Base-by-base conservation (phyloP, 2,329 filamentous ascomycete species). In the Penicillium sp. region DNA sequence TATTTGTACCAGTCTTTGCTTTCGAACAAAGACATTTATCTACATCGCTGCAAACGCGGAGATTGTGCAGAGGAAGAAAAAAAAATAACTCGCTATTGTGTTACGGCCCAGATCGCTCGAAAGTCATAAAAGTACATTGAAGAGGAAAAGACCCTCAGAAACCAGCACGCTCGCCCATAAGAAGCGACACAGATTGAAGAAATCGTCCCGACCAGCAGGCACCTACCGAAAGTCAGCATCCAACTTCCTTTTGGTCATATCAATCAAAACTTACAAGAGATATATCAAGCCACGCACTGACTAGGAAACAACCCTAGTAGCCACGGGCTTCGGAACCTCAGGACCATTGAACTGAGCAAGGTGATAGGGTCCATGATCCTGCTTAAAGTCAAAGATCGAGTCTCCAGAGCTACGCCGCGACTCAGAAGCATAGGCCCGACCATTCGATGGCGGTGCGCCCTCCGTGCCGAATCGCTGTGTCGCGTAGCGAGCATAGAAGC, bases 371-470 rank as follows among this genome's bases (percentile, higher is more conserved):
- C 48, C 48, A 17, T 47, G 38, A 17, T 51, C 48, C 24, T 51
- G 43, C 38, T 51, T 51, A n/a, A 47, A 47, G 35, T 51, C 48
- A 34, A 32, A 51, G 15, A 51, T 21, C 10, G 48, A 51, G 0
- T 51, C 48, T 8, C 12, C 43, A 0, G 48, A 51, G 19, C 31
- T 41, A 4, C 43, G 48, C 4, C 43, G 48, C 3, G 48, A 50
- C 13, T 48, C 17, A 1, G 41, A 32, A 24, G 41, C 10, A 37
- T 45, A 13, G 3, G 41, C 12, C 10, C 21, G 32, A 15, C 26
- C 33, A 4, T 19, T 32, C 15, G 29, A 13, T n/a, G 33, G 33
- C 19, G 22, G 31, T 6, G 31, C 33, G 10, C 13, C 42, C 21
- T 40, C 41, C 6, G 26, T 6, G 24, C 43, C 43, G n/a, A 47